Percentiles rank a stretch among this genome's conserved stretches.
Conservation (phyloP, 805 yeast genomes). For the Candida nanaspora region DNA sequence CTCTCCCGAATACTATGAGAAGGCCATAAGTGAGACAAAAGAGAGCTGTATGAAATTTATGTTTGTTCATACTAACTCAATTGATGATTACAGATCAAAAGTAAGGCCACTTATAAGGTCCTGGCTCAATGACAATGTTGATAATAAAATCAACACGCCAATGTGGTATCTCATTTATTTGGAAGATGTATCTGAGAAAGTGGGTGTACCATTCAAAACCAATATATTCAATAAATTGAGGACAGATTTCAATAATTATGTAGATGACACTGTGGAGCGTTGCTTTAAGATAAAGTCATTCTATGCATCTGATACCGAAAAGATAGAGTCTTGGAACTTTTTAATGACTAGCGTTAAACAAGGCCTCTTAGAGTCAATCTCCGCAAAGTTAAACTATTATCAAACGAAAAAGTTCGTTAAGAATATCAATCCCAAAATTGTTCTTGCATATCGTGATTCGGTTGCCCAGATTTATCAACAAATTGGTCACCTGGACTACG, state of each 20-base stretch:
- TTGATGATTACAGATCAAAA: constrained; percentile 71
- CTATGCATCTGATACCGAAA: constrained; percentile 29
- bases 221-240: constrained; percentile 24
- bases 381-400: constrained; percentile 35
- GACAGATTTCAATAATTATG: constrained; percentile 17
- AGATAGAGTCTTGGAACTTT: constrained; percentile 44
- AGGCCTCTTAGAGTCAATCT: constrained; percentile 47
- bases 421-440: constrained; percentile 6
- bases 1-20: constrained; percentile 1
- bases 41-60: constrained; percentile 54
- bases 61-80: constrained; percentile 55
- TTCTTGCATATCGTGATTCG: constrained; percentile 6
- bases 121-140: constrained; percentile 53
- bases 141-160: constrained; percentile 35
- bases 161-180: constrained; percentile 58
- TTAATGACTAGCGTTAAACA: constrained; percentile 38
- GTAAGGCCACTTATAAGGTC: constrained; percentile 76
- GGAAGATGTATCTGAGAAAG: constrained; percentile 23
- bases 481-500: constrained; percentile 54
- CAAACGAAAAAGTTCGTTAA: constrained; percentile 13
- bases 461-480: constrained; percentile 29
- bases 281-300: constrained; percentile 33
- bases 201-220: constrained; percentile 14
- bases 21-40: constrained; percentile 5
- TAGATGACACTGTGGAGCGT: constrained; percentile 22